phyloP scores from a whole-genome alignment of 441 rosid genomes.

The Adansonia madagascariensis region DNA sequence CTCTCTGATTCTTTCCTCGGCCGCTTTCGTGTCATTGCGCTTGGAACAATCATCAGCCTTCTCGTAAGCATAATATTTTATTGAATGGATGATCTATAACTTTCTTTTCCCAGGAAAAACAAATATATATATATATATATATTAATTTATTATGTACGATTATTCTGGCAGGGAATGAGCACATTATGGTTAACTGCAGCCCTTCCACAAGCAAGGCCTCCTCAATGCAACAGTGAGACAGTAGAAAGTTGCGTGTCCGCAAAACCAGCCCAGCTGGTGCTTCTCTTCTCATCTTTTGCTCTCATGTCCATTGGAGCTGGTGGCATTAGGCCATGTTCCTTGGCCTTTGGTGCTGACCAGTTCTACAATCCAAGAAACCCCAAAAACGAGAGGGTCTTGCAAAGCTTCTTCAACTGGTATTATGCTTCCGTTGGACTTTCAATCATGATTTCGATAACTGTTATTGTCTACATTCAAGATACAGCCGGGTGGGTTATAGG shows the following conservation, averaged over 20 bases:
- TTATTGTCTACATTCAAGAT: conserved; percentile 43
- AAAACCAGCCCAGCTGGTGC: conserved; percentile 31
- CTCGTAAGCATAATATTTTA: conserved; percentile 34
- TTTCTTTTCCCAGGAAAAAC: not conserved
- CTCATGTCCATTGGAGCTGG: conserved; percentile 61
- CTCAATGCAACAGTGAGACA: conserved; percentile 25
- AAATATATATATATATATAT: not conserved
- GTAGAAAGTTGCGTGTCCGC: conserved; percentile 32
- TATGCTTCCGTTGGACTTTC: conserved; percentile 51
- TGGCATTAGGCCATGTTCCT: conserved; percentile 53
- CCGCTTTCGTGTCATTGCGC: conserved; percentile 44
- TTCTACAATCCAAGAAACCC: conserved; percentile 26
- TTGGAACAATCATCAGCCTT: conserved; percentile 39
- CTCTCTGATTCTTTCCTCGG: conserved; percentile 56
- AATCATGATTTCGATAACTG: conserved; percentile 32
- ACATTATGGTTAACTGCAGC: conserved; percentile 51
- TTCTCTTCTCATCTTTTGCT: conserved; percentile 40
- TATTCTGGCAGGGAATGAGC: conserved; percentile 45
- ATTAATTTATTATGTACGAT: not conserved
- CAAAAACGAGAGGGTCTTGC: conserved; percentile 28
- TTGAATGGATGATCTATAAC: not conserved
- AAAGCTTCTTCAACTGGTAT: conserved; percentile 59
- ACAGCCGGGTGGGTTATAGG: conserved; percentile 47
- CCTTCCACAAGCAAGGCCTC: conserved; percentile 44
- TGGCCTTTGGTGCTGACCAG: conserved; percentile 61